These are phyloP conservation scores for Nitzschia sp. DNA, from an alignment of 108 stramenopile genomes.

Conservation along the genomic window DNA sequence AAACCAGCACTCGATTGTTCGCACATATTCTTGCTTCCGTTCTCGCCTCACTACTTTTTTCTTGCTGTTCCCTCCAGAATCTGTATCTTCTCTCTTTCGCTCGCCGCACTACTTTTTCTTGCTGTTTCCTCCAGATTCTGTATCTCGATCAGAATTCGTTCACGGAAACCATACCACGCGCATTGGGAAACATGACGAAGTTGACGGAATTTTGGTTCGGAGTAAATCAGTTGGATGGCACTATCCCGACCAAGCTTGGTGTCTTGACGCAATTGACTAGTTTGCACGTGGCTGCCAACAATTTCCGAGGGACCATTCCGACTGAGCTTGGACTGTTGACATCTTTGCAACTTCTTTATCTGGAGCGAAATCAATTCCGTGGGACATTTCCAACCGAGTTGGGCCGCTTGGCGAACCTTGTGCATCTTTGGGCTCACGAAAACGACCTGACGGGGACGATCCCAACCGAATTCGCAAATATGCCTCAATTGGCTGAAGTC, in stretches of 20 bases:
- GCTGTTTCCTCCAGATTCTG: too few species aligned
- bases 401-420: conserved; percentile 33
- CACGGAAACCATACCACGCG: too few species aligned
- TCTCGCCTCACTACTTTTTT: too few species aligned
- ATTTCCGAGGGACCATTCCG: conserved; percentile 33
- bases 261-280: conserved; percentile 15
- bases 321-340: conserved; percentile 27
- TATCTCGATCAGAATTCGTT: too few species aligned
- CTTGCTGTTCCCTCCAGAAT: too few species aligned
- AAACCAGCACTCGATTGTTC: too few species aligned
- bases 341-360: neutral
- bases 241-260: conserved; percentile 39
- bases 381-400: conserved; percentile 42
- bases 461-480: conserved; percentile 48
- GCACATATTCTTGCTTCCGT: too few species aligned
- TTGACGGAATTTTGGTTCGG: neutral
- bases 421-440: conserved; percentile 43
- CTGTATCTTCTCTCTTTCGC: too few species aligned
- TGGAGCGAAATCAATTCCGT: conserved; percentile 19
- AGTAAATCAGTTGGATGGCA: conserved; percentile 28
- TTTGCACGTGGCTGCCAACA: conserved; percentile 36
- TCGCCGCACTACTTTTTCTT: too few species aligned
- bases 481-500: conserved; percentile 37
- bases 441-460: conserved; percentile 58
- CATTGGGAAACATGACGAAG: neutral